Evolutionary conservation across 1,284 basidiomycete species (phyloP).

Genomic region (Marasmius sp.): DNA sequence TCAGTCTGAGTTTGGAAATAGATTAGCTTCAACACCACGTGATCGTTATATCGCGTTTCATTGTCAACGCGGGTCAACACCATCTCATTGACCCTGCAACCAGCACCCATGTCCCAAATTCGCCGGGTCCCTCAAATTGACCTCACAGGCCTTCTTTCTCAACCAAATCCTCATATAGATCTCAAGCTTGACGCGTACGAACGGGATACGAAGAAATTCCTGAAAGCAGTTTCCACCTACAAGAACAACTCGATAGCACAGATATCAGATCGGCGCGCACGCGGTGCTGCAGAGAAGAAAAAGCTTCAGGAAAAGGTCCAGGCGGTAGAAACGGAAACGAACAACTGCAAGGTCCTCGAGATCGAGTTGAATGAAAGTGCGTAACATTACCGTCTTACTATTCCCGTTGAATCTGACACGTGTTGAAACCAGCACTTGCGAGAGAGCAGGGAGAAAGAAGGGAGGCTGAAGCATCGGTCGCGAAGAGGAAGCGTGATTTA

Average conservation of each 20-base stretch:
- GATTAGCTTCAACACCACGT: not conserved
- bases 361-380: constrained; percentile 69
- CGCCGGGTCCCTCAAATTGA: constrained; percentile 62
- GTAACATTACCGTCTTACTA: constrained; percentile 20
- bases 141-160: constrained; percentile 53
- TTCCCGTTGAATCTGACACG: not conserved
- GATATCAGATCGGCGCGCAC: constrained; percentile 59
- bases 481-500: constrained; percentile 63
- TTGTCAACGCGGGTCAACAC: not conserved
- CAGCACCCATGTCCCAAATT: constrained; percentile 30
- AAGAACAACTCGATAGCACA: constrained; percentile 63
- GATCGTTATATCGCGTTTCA: not conserved
- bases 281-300: constrained; percentile 60
- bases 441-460: constrained; percentile 70
- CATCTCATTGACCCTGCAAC: not conserved
- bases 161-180: constrained; percentile 63
- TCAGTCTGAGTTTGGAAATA: no score
- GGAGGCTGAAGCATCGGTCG: constrained; percentile 62
- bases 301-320: constrained; percentile 54
- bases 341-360: constrained; percentile 69
- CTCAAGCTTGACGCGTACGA: constrained; percentile 63
- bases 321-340: constrained; percentile 63
- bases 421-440: constrained; percentile 52
- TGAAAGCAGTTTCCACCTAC: constrained; percentile 67
- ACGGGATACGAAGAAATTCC: constrained; percentile 63